Conservation (phyloP, 305 asterid species). For the Fraxinus ornus region DNA sequence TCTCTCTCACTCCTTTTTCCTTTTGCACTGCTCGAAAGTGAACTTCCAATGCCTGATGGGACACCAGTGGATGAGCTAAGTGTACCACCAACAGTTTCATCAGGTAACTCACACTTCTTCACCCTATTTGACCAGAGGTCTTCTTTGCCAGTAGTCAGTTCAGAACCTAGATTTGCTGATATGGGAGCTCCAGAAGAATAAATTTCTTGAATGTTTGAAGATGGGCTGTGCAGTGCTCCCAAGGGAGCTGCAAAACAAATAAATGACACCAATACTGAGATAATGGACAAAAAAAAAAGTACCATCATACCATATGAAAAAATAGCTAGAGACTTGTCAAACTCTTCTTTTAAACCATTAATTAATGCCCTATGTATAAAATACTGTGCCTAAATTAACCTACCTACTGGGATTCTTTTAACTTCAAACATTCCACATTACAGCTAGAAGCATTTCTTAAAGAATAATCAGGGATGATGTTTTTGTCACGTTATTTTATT, state of each 20-base stretch:
- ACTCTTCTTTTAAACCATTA: not conserved
- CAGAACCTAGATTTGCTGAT: constrained; percentile 48
- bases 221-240: constrained; percentile 71
- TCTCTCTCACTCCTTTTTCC: constrained; percentile 96
- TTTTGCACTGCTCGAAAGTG: constrained; percentile 73
- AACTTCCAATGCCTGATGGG: constrained; percentile 58
- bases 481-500: not conserved
- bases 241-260: constrained; percentile 47
- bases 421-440: not conserved
- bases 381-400: not conserved
- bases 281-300: not conserved
- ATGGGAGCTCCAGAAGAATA: constrained; percentile 50
- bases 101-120: constrained; percentile 56
- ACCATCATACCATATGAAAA: not conserved
- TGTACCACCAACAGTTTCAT: constrained; percentile 23
- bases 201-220: constrained; percentile 49
- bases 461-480: not conserved
- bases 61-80: constrained; percentile 40
- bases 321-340: not conserved
- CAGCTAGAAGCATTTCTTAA: not conserved
- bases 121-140: constrained; percentile 59
- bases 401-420: not conserved
- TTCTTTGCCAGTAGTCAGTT: constrained; percentile 45
- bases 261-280: constrained; percentile 22
- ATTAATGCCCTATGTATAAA: not conserved